Base-by-base conservation (phyloP, 2,329 filamentous ascomycete genomes). In the Rutstroemia sp. region DNA sequence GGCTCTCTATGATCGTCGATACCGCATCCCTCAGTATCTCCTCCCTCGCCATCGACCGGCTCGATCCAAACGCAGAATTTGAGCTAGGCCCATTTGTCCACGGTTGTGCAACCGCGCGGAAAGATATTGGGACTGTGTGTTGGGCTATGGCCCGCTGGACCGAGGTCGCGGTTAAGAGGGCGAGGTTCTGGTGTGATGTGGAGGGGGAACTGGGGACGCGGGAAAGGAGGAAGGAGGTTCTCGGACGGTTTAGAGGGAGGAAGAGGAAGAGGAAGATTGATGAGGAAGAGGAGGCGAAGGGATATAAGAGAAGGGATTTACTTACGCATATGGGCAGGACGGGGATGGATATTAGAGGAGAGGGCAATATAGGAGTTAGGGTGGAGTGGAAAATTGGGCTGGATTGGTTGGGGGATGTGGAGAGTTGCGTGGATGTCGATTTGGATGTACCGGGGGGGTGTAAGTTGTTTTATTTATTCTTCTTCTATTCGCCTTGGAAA, bases 91-190 rank as follows among this genome's bases (percentile, higher is more conserved):
- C 76, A 0, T 84, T 82, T 9, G 57, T 72, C 1, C 57, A 64
- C 46, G 14, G 71, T 60, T 68, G 65, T 61, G 58, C 71, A 63
- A 58, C 74, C 0, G 71, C 81, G 59, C 72, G 74, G 7, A 74
- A 75, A 38, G 86, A 89, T 58, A 69, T 88, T 0, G 77, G 77
- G 19, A 76, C 84, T 5, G 64, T 86, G 0, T 77, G 78, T 4
- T 89, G 84, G 83, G 84, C 83, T 0, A 82, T 89, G 75, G 78
- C 78, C 12, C 82, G 86, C 51, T 89, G 86, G 81, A 77, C 83
- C 59, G 80, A 83, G 2, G 69, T 85, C 1, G 81, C 84, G 0
- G 71, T 77, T 8, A 76, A 78, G 53, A 74, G 86, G 7, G 86
- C 86, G 0, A 73, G 73, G n/a, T 79, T 85, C 55, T 89, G 86